Conservation (phyloP, 192 early-diverging fungal species). For the Chytriomyces sp. region DNA sequence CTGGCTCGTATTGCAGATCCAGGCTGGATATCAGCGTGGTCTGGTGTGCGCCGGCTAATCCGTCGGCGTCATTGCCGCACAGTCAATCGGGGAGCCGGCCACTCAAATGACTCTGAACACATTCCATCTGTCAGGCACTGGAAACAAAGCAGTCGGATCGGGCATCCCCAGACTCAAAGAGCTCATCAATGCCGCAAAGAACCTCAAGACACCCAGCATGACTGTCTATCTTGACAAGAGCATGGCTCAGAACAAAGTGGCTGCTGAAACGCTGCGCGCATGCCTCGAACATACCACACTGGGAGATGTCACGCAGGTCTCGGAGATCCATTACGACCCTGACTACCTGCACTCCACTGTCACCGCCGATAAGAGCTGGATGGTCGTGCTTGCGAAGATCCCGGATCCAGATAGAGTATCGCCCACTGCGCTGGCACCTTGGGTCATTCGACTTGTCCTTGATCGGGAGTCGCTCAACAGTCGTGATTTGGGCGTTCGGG, state of each 20-base stretch:
- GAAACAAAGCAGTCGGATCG: too few species aligned
- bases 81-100: slow-evolving; percentile 97
- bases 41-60: slow-evolving; percentile 60
- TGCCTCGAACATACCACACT: slow-evolving; percentile 1
- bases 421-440: not conserved
- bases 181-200: too few species aligned
- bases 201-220: too few species aligned
- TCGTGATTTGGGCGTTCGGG: too few species aligned
- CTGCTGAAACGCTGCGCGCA: not conserved
- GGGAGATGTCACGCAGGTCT: not conserved
- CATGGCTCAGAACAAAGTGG: slow-evolving; percentile 80
- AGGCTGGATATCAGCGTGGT: not conserved
- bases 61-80: slow-evolving; percentile 96
- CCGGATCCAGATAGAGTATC: not conserved
- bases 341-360: not conserved
- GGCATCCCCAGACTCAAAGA: too few species aligned
- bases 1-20: too few species aligned
- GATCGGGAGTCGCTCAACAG: too few species aligned
- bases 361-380: not conserved
- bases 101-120: too few species aligned
- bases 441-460: too few species aligned
- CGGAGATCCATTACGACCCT: slow-evolving; percentile 2
- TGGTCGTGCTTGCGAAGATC: not conserved
- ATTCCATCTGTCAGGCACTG: too few species aligned
- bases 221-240: too few species aligned